Conservation (phyloP, 306 rosid species). For the Quillaja saponaria region DNA sequence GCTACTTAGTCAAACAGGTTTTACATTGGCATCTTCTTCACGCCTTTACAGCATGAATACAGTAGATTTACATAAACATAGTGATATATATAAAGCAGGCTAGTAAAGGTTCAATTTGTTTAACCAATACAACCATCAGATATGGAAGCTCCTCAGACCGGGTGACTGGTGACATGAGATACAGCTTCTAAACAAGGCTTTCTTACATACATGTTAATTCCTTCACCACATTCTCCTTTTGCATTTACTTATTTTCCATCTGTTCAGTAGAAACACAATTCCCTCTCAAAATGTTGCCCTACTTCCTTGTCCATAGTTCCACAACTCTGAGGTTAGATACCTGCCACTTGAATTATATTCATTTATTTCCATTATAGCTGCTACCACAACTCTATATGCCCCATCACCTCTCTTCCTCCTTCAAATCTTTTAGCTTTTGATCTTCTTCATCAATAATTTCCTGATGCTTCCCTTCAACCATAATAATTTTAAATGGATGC, state of each 20-base stretch:
- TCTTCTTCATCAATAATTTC: conserved; percentile 50
- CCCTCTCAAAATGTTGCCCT: conserved; percentile 52
- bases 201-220: conserved; percentile 18
- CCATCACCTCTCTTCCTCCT: conserved; percentile 46
- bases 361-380: too few relatives aligned
- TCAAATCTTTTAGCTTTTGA: too few relatives aligned
- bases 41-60: too few relatives aligned
- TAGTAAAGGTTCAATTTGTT: too few relatives aligned
- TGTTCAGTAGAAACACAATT: conserved; percentile 36
- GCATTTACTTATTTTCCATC: conserved; percentile 39
- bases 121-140: too few relatives aligned
- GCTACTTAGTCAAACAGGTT: too few relatives aligned
- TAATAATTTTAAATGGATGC: too few relatives aligned
- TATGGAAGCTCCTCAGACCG: neutral
- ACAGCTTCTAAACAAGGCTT: conserved; percentile 16
- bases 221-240: conserved; percentile 32
- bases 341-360: conserved; percentile 61
- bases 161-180: conserved; percentile 17
- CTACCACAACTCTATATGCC: conserved; percentile 42
- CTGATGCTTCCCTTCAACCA: too few relatives aligned
- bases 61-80: too few relatives aligned
- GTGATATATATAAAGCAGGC: too few relatives aligned
- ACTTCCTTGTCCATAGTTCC: conserved; percentile 50
- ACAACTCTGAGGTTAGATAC: conserved; percentile 49
- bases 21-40: too few relatives aligned